Base-by-base conservation (phyloP, 2,329 filamentous ascomycete genomes). In the Diplodia intermedia region DNA sequence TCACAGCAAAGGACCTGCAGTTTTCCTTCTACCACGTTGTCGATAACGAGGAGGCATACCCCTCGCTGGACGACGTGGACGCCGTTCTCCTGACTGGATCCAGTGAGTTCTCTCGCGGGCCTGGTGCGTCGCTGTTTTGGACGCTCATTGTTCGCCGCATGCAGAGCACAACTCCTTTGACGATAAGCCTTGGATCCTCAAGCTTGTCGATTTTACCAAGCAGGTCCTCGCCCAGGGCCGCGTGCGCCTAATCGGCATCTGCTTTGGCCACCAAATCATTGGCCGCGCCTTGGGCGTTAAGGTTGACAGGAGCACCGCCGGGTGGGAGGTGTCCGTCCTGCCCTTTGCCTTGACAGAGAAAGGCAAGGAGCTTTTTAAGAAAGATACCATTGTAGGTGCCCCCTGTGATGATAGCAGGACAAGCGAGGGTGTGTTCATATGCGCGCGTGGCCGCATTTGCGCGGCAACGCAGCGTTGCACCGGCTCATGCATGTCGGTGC, bases 251-350 rank as follows among this genome's bases (percentile, higher is more conserved):
- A 84, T 97, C 18, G 93, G 92, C 12, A 85, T 95, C 18, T 97
- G 93, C 79, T 97, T 94, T 77, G 93, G 93, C 5, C 93, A 96
- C 77, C 92, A 97, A 81, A 93, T 97, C 73, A 81, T 95, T 53
- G 92, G 86, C 1, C 85, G 92, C 65, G 91, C 92, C 1, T 76
- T 94, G 72, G 91, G 88, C 3, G 85, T 81, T 23, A 85, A 86
- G 72, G 90, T 96, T 2, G 89, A 84, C 43, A 82, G 88, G 66
- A 91, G 87, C 76, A 84, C 88, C 29, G 78, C 81, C 23, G 92
- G 92, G 2, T 97, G 93, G 93, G 93, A 97, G 80, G 82, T 91
- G n/a, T 88, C 90, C 61, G 92, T 95, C 2, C 86, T 86, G 29
- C 85, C 89, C 33, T 83, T 94, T 50, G 79, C 88, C 69, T 82